These are phyloP conservation scores for Diophrys sp. DNA, from an alignment of 73 alveolate genomes.

Conservation along the genomic window DNA sequence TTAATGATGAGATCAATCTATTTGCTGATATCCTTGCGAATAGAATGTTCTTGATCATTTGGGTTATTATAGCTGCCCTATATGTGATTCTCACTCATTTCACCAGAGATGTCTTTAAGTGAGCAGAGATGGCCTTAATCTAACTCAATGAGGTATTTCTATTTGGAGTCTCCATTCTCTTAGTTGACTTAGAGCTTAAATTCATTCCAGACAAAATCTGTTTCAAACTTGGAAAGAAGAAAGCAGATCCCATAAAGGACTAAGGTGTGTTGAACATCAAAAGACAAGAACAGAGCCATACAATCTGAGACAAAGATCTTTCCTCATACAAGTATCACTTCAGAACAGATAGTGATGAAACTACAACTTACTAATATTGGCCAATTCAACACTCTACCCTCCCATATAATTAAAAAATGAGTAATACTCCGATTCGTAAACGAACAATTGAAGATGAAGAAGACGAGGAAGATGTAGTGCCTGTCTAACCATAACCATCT, in stretches of 20 bases:
- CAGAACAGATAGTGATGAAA: no score
- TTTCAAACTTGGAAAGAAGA: slow-evolving; percentile 32
- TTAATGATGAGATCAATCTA: slow-evolving; percentile 65
- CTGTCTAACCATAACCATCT: no score
- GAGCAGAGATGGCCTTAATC: no score
- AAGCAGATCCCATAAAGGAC: neutral
- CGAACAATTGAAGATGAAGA: no score
- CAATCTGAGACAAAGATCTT: neutral
- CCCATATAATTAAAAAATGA: no score
- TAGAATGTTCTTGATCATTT: slow-evolving; percentile 38
- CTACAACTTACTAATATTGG: no score
- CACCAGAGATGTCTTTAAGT: neutral
- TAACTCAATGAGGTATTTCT: no score
- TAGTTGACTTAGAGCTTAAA: no score
- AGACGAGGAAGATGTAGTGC: no score
- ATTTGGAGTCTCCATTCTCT: no score
- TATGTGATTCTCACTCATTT: neutral
- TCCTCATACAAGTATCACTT: neutral
- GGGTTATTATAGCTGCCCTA: neutral
- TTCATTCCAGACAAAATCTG: slow-evolving; percentile 58
- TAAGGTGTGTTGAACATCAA: neutral
- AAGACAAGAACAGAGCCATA: neutral
- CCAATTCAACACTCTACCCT: no score
- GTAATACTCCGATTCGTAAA: no score
- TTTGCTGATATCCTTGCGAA: slow-evolving; percentile 62